Conservation (phyloP, 768 basidiomycete genomes). For the Favolaschia claudopus region DNA sequence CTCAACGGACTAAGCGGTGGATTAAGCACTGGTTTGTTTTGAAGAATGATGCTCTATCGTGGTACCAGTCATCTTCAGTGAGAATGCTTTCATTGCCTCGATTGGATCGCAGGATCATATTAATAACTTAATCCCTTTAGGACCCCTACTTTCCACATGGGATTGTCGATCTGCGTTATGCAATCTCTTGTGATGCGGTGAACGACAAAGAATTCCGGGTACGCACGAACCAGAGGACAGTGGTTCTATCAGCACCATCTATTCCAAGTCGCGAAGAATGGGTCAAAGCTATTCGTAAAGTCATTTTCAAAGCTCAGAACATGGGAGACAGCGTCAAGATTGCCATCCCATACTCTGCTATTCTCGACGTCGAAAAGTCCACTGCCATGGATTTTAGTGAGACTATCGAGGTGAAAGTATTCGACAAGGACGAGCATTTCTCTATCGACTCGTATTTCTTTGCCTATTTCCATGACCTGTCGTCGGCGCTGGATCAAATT, state of each 20-base stretch:
- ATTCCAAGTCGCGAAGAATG: conserved; percentile 89
- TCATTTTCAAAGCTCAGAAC: conserved; percentile 96
- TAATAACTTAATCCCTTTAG: conserved; percentile 58
- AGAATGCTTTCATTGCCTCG: conserved; percentile 30
- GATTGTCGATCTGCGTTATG: conserved; percentile 94
- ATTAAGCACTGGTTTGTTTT: conserved; percentile 96
- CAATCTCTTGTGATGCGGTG: conserved; percentile 83
- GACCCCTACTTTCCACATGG: conserved; percentile 99
- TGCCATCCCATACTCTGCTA: conserved; percentile 90
- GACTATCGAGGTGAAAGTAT: conserved; percentile 92
- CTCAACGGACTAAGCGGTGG: conserved; percentile 90
- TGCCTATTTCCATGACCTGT: conserved; percentile 89
- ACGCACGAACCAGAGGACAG: conserved; percentile 80
- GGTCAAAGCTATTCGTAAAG: conserved; percentile 93
- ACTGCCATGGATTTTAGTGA: conserved; percentile 95
- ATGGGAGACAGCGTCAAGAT: conserved; percentile 98
- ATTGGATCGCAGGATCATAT: conserved; percentile 23
- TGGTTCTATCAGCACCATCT: conserved; percentile 79
- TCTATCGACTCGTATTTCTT: conserved; percentile 92
- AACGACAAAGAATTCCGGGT: conserved; percentile 84
- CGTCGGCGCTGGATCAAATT: conserved; percentile 81
- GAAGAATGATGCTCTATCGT: conserved; percentile 94
- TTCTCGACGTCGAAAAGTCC: conserved; percentile 89
- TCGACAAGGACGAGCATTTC: conserved; percentile 82
- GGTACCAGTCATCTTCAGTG: conserved; percentile 95